These are phyloP conservation scores for Phytophthora cryptogea DNA, from an alignment of 352 stramenopile genomes.

Conservation along the genomic window DNA sequence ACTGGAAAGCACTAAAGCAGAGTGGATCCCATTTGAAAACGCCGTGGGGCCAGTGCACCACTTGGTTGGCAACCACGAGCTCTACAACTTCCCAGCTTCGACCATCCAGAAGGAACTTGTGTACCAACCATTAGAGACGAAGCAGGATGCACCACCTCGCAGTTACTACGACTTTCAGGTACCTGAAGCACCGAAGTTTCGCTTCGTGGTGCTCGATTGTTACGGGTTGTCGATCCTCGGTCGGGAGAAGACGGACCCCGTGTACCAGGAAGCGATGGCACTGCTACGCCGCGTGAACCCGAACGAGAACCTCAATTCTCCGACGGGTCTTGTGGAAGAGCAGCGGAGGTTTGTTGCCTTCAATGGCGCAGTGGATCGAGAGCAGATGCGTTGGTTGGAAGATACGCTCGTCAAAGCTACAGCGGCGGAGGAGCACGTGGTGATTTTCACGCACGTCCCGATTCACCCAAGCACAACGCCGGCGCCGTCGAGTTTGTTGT, in stretches of 20 bases:
- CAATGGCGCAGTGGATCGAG: constrained; percentile 68
- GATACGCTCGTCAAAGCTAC: constrained; percentile 37
- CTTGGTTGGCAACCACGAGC: constrained; percentile 84
- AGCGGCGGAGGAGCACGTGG: constrained; percentile 45
- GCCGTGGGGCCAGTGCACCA: constrained; percentile 68
- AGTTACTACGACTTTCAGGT: constrained; percentile 76
- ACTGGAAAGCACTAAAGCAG: constrained; percentile 44
- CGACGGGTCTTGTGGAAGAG: constrained; percentile 44
- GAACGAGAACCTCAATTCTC: constrained; percentile 82
- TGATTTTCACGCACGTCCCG: constrained; percentile 80
- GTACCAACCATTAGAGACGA: constrained; percentile 24
- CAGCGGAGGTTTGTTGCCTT: constrained; percentile 74
- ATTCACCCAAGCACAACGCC: constrained; percentile 51
- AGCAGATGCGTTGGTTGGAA: constrained; percentile 67
- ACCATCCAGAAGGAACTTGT: constrained; percentile 55
- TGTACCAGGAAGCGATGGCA: constrained; percentile 44
- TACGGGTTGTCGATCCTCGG: constrained; percentile 75
- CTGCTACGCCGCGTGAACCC: constrained; percentile 56
- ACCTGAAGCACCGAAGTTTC: constrained; percentile 40
- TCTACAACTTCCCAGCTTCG: constrained; percentile 74
- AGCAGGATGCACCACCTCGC: constrained; percentile 11
- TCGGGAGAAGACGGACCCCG: constrained; percentile 44
- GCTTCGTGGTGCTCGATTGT: constrained; percentile 73
- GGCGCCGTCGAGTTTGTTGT: constrained; percentile 54
- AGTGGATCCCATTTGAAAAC: constrained; percentile 49